Percentiles rank a stretch among this genome's conserved stretches.
Evolutionary conservation across 371 early-diverging fungal species (phyloP).

Genomic region (Agmasoma carcini): DNA sequence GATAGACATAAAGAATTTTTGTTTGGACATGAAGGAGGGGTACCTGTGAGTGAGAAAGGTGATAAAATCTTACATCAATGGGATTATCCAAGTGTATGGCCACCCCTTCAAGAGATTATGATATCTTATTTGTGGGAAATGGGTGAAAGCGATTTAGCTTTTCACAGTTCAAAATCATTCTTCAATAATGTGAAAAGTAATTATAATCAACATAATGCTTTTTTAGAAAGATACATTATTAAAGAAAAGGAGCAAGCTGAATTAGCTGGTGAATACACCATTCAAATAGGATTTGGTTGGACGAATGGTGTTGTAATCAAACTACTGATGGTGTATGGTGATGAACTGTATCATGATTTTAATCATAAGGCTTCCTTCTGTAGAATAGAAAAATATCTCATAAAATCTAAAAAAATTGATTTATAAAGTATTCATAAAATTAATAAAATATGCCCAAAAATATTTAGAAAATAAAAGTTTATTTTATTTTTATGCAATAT

Average conservation of each 20-base stretch:
- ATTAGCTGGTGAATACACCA: constrained; percentile 65
- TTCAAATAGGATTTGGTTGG: constrained; percentile 78
- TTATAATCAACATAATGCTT: constrained; percentile 60
- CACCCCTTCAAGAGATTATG: constrained; percentile 54
- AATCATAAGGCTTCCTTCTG: too few relatives aligned
- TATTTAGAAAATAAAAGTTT: too few relatives aligned
- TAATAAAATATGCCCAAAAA: too few relatives aligned
- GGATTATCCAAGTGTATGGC: constrained; percentile 73
- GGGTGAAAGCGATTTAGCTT: constrained; percentile 46
- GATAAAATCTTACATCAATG: constrained; percentile 56
- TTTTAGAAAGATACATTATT: constrained; percentile 68
- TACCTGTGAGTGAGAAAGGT: constrained; percentile 56
- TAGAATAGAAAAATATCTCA: too few relatives aligned
- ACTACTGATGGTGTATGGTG: constrained; percentile 56
- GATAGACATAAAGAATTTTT: constrained; percentile 26
- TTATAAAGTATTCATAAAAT: too few relatives aligned
- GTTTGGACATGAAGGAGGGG: constrained; percentile 56
- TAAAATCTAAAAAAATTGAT: too few relatives aligned
- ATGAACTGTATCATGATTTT: too few relatives aligned
- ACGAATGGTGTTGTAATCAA: constrained; percentile 68
- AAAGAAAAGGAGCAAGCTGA: constrained; percentile 57
- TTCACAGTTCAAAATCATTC: constrained; percentile 57
- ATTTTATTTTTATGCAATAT: too few relatives aligned
- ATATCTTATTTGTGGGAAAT: constrained; percentile 29
- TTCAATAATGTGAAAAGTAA: constrained; percentile 56